phyloP scores from a whole-genome alignment of 208 protist genomes.

The Trypanosoma lewisi region DNA sequence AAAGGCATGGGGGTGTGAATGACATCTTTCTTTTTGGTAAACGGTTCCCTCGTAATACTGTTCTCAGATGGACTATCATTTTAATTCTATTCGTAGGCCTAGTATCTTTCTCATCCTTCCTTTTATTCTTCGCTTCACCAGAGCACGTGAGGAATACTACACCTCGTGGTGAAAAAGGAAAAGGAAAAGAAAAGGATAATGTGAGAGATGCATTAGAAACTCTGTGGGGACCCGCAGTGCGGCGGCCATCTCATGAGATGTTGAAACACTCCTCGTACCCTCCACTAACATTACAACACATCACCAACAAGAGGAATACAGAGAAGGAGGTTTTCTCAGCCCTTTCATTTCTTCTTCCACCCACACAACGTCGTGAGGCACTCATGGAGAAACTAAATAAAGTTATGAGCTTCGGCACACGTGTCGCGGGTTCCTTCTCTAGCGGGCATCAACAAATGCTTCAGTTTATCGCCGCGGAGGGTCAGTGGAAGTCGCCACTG shows the following conservation, averaged over 20 bases:
- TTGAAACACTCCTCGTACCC: not conserved
- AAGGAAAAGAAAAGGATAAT: not conserved
- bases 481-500: slow-evolving; percentile 2
- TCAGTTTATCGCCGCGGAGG: slow-evolving; percentile 2
- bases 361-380: slow-evolving; percentile 28
- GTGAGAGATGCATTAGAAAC: not conserved
- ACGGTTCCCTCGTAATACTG: too few species aligned
- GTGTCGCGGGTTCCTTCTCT: slow-evolving; percentile 37
- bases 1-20: not conserved
- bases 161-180: not conserved
- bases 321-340: not conserved
- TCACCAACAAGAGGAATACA: not conserved
- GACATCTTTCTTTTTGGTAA: too few species aligned
- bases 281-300: not conserved
- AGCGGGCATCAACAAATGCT: slow-evolving; percentile 14
- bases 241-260: not conserved
- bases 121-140: too few species aligned
- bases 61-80: not conserved
- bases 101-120: not conserved
- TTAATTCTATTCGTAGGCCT: not conserved
- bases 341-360: slow-evolving; percentile 33
- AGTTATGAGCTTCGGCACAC: slow-evolving; percentile 44
- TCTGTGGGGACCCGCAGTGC: not conserved
- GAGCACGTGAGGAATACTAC: not conserved
- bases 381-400: slow-evolving; percentile 31